Evolutionary conservation across 768 basidiomycete genomes (phyloP), one percentile per base, ranked within the genome.

Genomic region (Leccinellum rugosiceps): DNA sequence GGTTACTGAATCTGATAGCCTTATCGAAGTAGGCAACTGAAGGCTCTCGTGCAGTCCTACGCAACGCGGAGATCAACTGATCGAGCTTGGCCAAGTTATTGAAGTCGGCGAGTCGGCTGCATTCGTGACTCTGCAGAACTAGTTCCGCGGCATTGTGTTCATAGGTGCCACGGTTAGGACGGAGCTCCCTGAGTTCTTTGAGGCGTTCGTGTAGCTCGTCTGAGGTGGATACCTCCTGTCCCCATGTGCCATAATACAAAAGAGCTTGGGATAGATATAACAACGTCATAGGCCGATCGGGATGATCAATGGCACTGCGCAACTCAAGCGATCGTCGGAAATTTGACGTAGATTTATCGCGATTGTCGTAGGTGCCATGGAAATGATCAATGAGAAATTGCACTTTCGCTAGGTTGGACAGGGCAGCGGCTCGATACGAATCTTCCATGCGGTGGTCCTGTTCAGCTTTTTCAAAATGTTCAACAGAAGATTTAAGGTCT

Each of bases 371-470:
- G 9, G 26, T 50, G 4, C 56, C 53, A 10, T 49, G 3, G 21
- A 32, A 41, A 13, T 44, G 63, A 32, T 44, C 56, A 11, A 7
- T 23, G 13, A 56, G 35, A 19, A 56, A 57, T 28, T 43, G 21
- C 19, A 38, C 59, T 10, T 57, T 58, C 3, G 63, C 63, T n/a
- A 64, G 56, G 52, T 64, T 64, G 46, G 44, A 55, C 3, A 64
- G 31, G 17, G 52, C 54, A 9, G 52, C 51, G 6, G 63, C 63
- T 15, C 51, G 60, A 51, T 28, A 52, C 4, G 25, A n/a, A 14
- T 38, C n/a, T 2, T 19, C 31, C 1, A 25, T 5, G 11, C 21
- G 35, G 30, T 41, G 64, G 9, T 14, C 19, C 5, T 15, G 10
- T 34, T 50, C 25, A 31, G 56, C 59, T 7, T 4, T 7, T 25